Evolutionary conservation across 2,329 filamentous ascomycete genomes (phyloP), one percentile per base, ranked within the genome.

Genomic region (Diaporthe helianthi): DNA sequence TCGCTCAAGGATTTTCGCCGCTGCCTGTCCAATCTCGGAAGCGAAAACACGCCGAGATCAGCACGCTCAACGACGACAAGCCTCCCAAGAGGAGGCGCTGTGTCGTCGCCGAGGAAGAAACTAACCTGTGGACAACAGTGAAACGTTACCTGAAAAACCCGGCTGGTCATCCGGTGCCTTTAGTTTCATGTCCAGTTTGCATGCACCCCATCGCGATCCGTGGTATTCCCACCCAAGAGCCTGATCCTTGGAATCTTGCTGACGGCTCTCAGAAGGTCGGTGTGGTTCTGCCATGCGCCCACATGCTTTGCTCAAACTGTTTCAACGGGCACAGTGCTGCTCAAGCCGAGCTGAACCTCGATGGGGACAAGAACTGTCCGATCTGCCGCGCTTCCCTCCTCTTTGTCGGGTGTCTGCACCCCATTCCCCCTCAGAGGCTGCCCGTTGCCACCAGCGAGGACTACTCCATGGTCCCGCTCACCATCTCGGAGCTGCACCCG

Each of bases 51-150:
- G 41, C 31, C 10, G 47, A 65, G 0, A 33, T 36, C n/a, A 44
- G 41, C 22, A 36, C 10, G 12, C 24, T 12, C 1, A n/a, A 65
- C 17, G 15, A 22, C 8, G 33, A 44, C 9, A 12, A 17, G 47
- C 61, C 47, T 4, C 2, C 6, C 49, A 65, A 53, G 33, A 52
- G 12, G 22, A 65, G 15, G 33, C 61, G 61, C 8, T 44, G 17
- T 7, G 41, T 19, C 31, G 4, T 33, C 4, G 1, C 19, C 19
- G 44, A 22, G 19, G 44, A 26, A 6, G 61, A 65, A 2, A 65
- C 61, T 4, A 29, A n/a, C 17, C 17, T 65, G 13, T 65, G 61
- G 61, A 53, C 61, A 3, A 53, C 61, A 9, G 61, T 65, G 1
- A 65, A 65, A 12, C 13, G 2, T 7, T 65, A 53, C 4, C 22